Evolutionary conservation across 2,329 filamentous ascomycete genomes (phyloP), one percentile per base, ranked within the genome.

Genomic region (Trichoderma koningii): DNA sequence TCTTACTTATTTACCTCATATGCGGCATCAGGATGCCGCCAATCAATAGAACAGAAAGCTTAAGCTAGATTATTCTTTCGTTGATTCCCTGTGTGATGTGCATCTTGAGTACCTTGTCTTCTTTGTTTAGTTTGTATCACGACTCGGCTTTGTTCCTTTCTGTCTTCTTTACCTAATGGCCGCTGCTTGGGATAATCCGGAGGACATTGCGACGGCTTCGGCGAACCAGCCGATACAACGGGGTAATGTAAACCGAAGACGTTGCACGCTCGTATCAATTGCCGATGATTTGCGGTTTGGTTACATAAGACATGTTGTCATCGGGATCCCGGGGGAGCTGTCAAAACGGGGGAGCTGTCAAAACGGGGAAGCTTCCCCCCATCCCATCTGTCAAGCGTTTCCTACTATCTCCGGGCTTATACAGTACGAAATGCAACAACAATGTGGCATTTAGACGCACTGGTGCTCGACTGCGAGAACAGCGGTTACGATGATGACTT

Each of bases 21-120:
- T 41, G n/a, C 15, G 45, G 59, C 59, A 63, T 63, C 59, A 19
- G 59, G 59, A 63, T 63, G 59, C 50, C 45, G 38, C 34, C 5
- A 30, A 30, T 45, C 48, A 63, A 63, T 55, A 53, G 50, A 63
- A 53, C 7, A 52, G 45, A 52, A 34, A 17, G 19, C 41, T 30
- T 15, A 34, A 26, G 28, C 41, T 45, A 52, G 15, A 34, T n/a
- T 7, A n/a, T 52, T 17, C n/a, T 5, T 14, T 1, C 17, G 7
- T 7, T 21, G 5, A 5, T 12, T 19, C 1, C 42, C 19, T 14
- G 7, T 30, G 47, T 50, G 30, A 26, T 5, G 14, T 51, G 30
- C 19, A 15, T 23, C 15, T 23, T n/a, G 34, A 10, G 5, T 26
- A n/a, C 3, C 2, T 19, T 28, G 7, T 28, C 19, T 42, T 30